Conservation (phyloP, 306 rosid species). For the Geum urbanum region DNA sequence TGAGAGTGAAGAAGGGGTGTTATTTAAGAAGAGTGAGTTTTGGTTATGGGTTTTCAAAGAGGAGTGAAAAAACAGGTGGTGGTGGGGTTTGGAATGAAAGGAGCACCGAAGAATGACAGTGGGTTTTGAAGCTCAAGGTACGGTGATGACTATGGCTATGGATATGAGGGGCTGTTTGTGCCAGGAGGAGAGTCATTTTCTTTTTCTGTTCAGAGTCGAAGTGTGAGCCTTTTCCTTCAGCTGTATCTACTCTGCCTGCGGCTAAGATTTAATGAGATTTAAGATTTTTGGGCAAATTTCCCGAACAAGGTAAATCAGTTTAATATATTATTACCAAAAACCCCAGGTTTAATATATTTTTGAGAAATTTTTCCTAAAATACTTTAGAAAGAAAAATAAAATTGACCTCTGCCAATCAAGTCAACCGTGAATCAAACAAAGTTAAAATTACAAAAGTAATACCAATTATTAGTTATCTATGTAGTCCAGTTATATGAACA, state of each 20-base stretch:
- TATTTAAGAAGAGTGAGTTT: conserved; percentile 44
- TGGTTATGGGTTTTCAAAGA: conserved; percentile 37
- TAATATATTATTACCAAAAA: no score
- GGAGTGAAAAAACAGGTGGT: conserved; percentile 28
- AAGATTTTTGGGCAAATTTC: not conserved
- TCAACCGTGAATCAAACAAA: no score
- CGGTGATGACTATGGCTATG: not conserved
- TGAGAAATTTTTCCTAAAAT: no score
- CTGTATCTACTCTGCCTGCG: not conserved
- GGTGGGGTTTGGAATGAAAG: conserved; percentile 22
- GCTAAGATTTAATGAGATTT: not conserved
- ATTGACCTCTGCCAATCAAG: no score
- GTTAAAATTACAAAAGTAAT: no score
- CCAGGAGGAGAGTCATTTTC: conserved; percentile 52
- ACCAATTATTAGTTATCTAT: no score
- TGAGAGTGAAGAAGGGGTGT: conserved; percentile 40
- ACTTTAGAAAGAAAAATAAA: no score
- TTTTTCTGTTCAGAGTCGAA: not conserved
- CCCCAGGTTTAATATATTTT: no score
- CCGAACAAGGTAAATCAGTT: no score
- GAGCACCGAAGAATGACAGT: conserved; percentile 25
- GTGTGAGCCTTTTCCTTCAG: not conserved
- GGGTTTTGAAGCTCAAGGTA: conserved; percentile 4
- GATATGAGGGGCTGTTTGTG: conserved; percentile 25
- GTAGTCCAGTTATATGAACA: no score